A percentile compares a stretch with the other conserved stretches of the same genome.
Conservation (phyloP, 345 rosid species). For the Citrus sinensis region DVS_A1.0 CM039162.1:31957501-31958000, state of each 20-base stretch:
- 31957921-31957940: constrained; percentile 76
- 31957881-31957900: constrained; percentile 73
- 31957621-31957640: neutral
- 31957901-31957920: constrained; percentile 73
- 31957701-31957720: neutral
- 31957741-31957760: neutral
- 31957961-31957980: constrained; percentile 50
- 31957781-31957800: neutral
- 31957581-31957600: neutral
- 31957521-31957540: constrained; percentile 51
- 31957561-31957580: neutral
- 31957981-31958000: neutral
- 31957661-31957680: neutral
- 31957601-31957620: neutral
- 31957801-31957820: neutral
- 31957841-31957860: constrained; percentile 58
- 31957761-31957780: neutral
- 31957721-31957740: neutral
- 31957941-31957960: constrained; percentile 62
- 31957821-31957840: neutral
- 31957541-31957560: too few species aligned
- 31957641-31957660: neutral
- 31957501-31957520: constrained; percentile 95
- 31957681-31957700: neutral
- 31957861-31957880: constrained; percentile 76